These are phyloP conservation scores for Bretschneidera sinensis DNA, from an alignment of 345 rosid genomes.

Conservation along the genomic window DNA sequence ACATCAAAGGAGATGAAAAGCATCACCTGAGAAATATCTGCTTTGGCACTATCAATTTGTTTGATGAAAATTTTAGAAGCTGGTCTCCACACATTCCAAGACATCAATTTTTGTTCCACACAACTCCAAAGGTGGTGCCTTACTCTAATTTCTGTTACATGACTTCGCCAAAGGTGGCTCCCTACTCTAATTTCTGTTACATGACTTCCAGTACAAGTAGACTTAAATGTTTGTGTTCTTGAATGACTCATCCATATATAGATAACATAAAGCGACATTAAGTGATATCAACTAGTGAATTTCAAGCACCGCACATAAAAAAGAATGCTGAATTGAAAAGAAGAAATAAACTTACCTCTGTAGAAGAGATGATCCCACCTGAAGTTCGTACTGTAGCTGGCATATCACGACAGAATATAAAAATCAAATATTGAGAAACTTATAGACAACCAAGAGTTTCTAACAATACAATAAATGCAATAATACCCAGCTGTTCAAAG, in stretches of 20 bases:
- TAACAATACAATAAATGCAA: constrained; percentile 10
- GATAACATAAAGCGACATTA: too few species aligned
- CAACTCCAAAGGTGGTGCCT: too few species aligned
- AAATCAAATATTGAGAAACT: constrained; percentile 14
- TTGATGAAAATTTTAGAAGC: too few species aligned
- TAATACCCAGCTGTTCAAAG: constrained; percentile 5
- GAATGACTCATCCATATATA: too few species aligned
- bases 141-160: too few species aligned
- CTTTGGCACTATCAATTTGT: neutral
- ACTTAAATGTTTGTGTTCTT: too few species aligned
- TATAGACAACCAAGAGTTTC: neutral
- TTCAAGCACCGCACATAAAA: constrained; percentile 2
- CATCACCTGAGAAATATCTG: neutral
- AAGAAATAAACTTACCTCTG: constrained; percentile 41
- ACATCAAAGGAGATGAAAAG: neutral
- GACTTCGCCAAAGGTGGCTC: too few species aligned
- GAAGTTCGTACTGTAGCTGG: constrained; percentile 48
- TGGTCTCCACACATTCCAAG: too few species aligned
- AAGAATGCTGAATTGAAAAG: constrained; percentile 5
- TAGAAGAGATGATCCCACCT: constrained; percentile 35
- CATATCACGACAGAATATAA: constrained; percentile 22
- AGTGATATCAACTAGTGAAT: too few species aligned
- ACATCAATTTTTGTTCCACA: too few species aligned
- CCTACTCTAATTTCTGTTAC: too few species aligned
- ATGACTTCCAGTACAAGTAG: too few species aligned